Conservation (phyloP, 2,329 filamentous ascomycete species). For the Dothideomycetes sp. region DNA sequence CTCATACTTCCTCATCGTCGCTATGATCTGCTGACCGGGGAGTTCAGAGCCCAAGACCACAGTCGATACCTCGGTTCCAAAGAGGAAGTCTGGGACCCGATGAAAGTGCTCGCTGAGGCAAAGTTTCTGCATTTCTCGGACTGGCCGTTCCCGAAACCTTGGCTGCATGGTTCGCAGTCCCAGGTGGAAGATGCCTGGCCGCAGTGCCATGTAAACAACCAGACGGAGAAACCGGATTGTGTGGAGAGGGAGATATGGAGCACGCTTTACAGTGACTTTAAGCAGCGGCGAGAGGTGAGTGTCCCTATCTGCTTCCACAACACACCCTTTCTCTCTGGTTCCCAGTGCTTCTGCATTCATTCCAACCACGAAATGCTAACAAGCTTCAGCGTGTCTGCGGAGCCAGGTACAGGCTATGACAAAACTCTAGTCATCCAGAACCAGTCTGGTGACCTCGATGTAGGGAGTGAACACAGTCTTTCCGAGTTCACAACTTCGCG, state of each 20-base stretch:
- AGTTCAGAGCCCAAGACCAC: conserved; percentile 49
- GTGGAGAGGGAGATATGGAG: conserved; percentile 15
- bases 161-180: conserved; percentile 35
- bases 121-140: conserved; percentile 63
- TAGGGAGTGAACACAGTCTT: no score
- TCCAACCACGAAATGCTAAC: no score
- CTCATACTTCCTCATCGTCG: conserved; percentile 53
- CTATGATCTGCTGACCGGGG: conserved; percentile 51
- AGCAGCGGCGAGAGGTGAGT: conserved; percentile 10
- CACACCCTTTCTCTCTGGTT: no score
- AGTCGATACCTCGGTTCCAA: conserved; percentile 40
- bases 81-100: conserved; percentile 43
- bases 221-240: conserved; percentile 12
- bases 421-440: no score
- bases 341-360: no score
- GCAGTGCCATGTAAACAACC: conserved; percentile 21
- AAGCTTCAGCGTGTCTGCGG: no score
- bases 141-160: conserved; percentile 59
- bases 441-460: no score
- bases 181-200: conserved; percentile 29
- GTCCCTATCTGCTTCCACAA: no score
- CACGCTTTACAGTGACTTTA: conserved; percentile 20
- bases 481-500: no score
- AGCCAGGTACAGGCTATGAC: no score
- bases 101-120: conserved; percentile 44